Evolutionary conservation across 495 filamentous ascomycete species (phyloP).

Genomic region (Daldinia grandis): DNA sequence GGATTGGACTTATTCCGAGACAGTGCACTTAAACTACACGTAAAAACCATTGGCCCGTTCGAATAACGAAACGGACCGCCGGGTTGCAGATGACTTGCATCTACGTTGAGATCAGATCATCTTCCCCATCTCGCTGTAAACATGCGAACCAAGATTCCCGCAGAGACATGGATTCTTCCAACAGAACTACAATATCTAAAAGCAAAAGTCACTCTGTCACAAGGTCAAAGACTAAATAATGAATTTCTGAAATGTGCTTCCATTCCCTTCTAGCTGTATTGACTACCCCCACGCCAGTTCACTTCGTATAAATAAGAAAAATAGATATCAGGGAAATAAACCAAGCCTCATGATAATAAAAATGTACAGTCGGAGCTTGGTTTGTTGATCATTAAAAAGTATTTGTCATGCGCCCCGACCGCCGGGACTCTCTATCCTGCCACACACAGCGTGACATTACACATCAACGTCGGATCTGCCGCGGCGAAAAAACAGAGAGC

Average conservation of each 20-base stretch:
- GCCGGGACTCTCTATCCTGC: conserved; percentile 32
- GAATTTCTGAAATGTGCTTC: conserved; percentile 38
- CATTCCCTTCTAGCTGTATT: conserved; percentile 39
- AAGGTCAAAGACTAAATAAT: conserved; percentile 9
- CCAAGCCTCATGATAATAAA: conserved; percentile 34
- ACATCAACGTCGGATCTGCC: conserved; percentile 16
- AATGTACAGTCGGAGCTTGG: conserved; percentile 37
- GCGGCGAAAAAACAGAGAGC: conserved; percentile 25
- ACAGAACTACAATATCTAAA: neutral
- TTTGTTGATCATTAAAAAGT: conserved; percentile 40
- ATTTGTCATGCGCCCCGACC: conserved; percentile 39
- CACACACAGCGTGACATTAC: conserved; percentile 42
- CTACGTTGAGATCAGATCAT: neutral
- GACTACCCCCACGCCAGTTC: conserved; percentile 34
- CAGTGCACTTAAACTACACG: neutral
- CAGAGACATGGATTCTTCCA: neutral
- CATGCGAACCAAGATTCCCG: neutral
- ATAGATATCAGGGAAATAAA: conserved; percentile 18
- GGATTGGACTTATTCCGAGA: neutral
- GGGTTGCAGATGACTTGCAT: neutral
- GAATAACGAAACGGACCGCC: neutral
- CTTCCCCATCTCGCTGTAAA: neutral
- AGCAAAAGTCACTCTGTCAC: neutral
- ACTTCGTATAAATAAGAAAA: conserved; percentile 27
- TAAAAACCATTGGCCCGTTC: neutral